Evolutionary conservation across 2,329 filamentous ascomycete genomes (phyloP).

Genomic region (Dendryphion nanum): DNA sequence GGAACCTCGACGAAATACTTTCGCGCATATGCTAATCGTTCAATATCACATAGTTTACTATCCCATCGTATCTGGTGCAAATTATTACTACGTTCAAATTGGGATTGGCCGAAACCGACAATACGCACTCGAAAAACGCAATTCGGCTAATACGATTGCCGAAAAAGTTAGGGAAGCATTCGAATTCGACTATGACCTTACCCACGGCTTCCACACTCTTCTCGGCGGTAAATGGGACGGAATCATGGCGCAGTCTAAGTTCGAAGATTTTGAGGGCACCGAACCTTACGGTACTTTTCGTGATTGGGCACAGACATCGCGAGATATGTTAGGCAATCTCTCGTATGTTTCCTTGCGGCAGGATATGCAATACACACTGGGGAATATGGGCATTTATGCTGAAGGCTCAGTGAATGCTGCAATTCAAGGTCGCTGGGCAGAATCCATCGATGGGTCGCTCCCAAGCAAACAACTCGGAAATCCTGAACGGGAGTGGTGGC

Average conservation of each 20-base stretch:
- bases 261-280: conserved; percentile 7
- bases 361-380: conserved; percentile 15
- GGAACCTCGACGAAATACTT: no score
- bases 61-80: conserved; percentile 48
- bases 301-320: conserved; percentile 64
- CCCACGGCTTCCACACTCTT: conserved; percentile 11
- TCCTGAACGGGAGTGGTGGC: not conserved
- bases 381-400: conserved; percentile 16
- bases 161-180: conserved; percentile 10
- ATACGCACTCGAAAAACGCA: conserved; percentile 42
- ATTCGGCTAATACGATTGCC: conserved; percentile 12
- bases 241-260: conserved; percentile 46
- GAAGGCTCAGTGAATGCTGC: conserved; percentile 14
- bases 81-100: conserved; percentile 44
- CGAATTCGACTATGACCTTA: conserved; percentile 14
- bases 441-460: conserved; percentile 54
- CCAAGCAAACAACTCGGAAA: conserved; percentile 26
- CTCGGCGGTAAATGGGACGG: conserved; percentile 58
- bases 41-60: no score
- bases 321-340: conserved; percentile 60
- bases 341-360: conserved; percentile 50
- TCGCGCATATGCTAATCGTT: no score
- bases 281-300: conserved; percentile 44
- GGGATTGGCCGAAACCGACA: conserved; percentile 51
- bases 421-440: conserved; percentile 47